These are phyloP conservation scores for Curvularia sp. DNA, from an alignment of 2,329 filamentous ascomycete genomes.

Conservation along the genomic window DNA sequence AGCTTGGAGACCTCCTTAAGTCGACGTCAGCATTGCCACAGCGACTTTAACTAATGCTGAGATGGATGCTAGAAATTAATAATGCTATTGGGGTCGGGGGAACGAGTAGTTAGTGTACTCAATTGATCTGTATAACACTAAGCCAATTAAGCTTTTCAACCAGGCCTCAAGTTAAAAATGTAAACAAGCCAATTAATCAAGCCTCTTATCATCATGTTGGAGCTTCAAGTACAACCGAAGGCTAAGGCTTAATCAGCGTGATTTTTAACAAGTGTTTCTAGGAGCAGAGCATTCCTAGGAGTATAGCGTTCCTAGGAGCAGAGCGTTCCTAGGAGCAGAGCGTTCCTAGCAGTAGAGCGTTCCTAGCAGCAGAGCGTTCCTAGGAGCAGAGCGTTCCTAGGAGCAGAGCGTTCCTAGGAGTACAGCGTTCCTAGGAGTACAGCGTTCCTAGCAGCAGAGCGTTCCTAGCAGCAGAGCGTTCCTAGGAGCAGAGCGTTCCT, in stretches of 20 bases:
- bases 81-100: no score
- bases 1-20: constrained; percentile 5
- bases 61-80: background rate
- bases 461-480: no score
- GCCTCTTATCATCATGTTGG: background rate
- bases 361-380: no score
- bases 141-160: constrained; percentile 4
- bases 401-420: no score
- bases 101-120: background rate
- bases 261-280: constrained; percentile 4
- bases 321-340: background rate
- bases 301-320: background rate
- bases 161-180: background rate
- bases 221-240: background rate
- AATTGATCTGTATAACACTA: constrained; percentile 3
- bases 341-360: background rate
- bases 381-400: no score
- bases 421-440: no score
- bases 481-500: background rate
- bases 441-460: no score
- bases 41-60: constrained; percentile 2
- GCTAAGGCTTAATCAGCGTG: background rate
- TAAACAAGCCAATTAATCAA: background rate
- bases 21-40: background rate
- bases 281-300: constrained; percentile 1